These are phyloP conservation scores for Venturia pyrina DNA, from an alignment of 2,329 filamentous ascomycete species.

Conservation along the genomic window DNA sequence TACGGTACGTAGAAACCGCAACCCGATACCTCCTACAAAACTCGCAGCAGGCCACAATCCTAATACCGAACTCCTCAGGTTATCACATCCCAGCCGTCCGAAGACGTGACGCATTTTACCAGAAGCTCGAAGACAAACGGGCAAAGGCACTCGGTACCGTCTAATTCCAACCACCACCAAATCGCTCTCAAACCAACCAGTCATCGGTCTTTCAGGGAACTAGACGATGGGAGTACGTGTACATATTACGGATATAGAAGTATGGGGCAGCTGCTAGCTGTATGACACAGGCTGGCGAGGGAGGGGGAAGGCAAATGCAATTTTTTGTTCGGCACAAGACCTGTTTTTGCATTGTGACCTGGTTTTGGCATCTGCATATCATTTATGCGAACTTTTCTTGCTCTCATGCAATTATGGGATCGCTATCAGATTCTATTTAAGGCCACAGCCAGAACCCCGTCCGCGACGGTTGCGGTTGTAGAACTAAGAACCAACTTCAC, in stretches of 20 bases:
- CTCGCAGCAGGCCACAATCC: neutral
- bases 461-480: too few species aligned
- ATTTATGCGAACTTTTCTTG: too few species aligned
- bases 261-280: neutral
- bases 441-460: too few species aligned
- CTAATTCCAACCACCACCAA: neutral
- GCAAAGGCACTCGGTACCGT: slow-evolving; percentile 11
- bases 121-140: slow-evolving; percentile 49
- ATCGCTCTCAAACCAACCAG: slow-evolving; percentile 2
- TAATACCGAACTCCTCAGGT: slow-evolving; percentile 29
- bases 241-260: slow-evolving; percentile 3
- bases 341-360: neutral
- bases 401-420: too few species aligned
- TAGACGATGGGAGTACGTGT: neutral
- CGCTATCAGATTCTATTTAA: too few species aligned
- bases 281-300: neutral
- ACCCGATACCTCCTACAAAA: neutral
- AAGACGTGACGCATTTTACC: slow-evolving; percentile 53
- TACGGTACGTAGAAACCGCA: slow-evolving; percentile 42
- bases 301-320: neutral
- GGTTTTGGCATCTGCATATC: too few species aligned
- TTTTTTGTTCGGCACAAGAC: neutral
- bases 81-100: slow-evolving; percentile 56
- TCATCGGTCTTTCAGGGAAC: neutral
- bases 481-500: too few species aligned